A percentile compares a stretch with the other conserved stretches of the same genome.
These are phyloP conservation scores for Suillus plorans DNA, from an alignment of 768 basidiomycete species.

Conservation along the genomic window DNA sequence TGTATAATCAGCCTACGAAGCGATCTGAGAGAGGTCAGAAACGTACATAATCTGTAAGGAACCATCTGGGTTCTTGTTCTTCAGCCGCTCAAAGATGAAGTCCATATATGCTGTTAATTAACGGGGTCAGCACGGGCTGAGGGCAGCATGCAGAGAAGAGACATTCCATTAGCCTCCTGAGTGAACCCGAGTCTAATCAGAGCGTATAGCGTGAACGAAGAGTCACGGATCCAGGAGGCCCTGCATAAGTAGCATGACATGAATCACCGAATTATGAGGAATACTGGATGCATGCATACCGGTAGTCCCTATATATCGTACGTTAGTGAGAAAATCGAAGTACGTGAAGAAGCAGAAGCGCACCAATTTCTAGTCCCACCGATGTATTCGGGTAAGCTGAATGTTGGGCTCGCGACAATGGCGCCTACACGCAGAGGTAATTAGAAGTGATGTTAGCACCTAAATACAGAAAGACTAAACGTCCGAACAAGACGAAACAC, in stretches of 20 bases:
- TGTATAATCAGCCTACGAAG: background rate
- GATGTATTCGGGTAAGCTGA: constrained; percentile 89
- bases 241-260: constrained; percentile 32
- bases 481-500: constrained; percentile 6
- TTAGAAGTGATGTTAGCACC: background rate
- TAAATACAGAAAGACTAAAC: background rate
- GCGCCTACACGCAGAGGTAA: constrained; percentile 52
- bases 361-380: constrained; percentile 90
- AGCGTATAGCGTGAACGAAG: constrained; percentile 94
- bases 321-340: background rate
- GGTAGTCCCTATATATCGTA: constrained; percentile 53
- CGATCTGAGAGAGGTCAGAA: background rate
- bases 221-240: constrained; percentile 92
- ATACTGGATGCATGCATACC: constrained; percentile 33
- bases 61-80: constrained; percentile 85
- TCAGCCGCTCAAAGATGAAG: constrained; percentile 83
- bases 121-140: background rate
- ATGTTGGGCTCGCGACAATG: constrained; percentile 93
- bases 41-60: constrained; percentile 87
- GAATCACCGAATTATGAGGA: too few species aligned
- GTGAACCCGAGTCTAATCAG: constrained; percentile 93
- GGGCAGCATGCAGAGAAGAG: background rate
- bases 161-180: constrained; percentile 81
- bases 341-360: constrained; percentile 16
- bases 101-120: constrained; percentile 72